Conservation (phyloP, 2,329 filamentous ascomycete genomes). For the Aspergillus thermomutatus region DNA sequence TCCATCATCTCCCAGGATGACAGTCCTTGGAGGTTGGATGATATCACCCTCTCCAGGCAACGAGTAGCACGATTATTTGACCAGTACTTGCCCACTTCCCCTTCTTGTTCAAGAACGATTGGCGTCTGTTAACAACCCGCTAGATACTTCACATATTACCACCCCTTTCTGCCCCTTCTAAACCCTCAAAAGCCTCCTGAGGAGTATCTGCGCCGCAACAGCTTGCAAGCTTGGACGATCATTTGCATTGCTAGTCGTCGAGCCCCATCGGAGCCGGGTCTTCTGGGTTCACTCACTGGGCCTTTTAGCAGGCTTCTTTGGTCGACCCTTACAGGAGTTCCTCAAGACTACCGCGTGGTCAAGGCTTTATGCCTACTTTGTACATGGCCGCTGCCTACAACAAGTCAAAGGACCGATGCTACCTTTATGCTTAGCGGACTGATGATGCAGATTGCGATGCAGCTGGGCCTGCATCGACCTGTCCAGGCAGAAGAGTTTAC, state of each 20-base stretch:
- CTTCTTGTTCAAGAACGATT: neutral
- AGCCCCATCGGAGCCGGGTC: slow-evolving; percentile 51
- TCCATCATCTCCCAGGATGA: slow-evolving; percentile 37
- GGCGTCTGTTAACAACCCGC: slow-evolving; percentile 26
- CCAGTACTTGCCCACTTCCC: slow-evolving; percentile 29
- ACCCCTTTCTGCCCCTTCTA: slow-evolving; percentile 61
- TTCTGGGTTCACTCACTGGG: slow-evolving; percentile 49
- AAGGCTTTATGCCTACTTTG: slow-evolving; percentile 62
- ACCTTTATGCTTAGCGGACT: slow-evolving; percentile 62
- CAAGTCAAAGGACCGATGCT: slow-evolving; percentile 58
- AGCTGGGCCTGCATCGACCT: slow-evolving; percentile 60
- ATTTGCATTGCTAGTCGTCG: slow-evolving; percentile 59
- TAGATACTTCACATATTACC: slow-evolving; percentile 61
- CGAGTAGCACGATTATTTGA: slow-evolving; percentile 43
- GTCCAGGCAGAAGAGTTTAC: slow-evolving; percentile 57
- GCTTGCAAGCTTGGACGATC: slow-evolving; percentile 63
- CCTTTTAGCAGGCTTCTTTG: slow-evolving; percentile 58
- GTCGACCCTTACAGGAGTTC: slow-evolving; percentile 56
- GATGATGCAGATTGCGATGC: slow-evolving; percentile 65
- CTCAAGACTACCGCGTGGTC: slow-evolving; percentile 60
- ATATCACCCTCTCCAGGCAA: slow-evolving; percentile 36
- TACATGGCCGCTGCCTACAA: slow-evolving; percentile 61
- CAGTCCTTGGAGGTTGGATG: slow-evolving; percentile 50
- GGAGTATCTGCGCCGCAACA: slow-evolving; percentile 55
- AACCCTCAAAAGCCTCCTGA: slow-evolving; percentile 54